These are phyloP conservation scores for Penicillium waksmanii DNA, from an alignment of 495 filamentous ascomycete species.

Conservation along the genomic window DNA sequence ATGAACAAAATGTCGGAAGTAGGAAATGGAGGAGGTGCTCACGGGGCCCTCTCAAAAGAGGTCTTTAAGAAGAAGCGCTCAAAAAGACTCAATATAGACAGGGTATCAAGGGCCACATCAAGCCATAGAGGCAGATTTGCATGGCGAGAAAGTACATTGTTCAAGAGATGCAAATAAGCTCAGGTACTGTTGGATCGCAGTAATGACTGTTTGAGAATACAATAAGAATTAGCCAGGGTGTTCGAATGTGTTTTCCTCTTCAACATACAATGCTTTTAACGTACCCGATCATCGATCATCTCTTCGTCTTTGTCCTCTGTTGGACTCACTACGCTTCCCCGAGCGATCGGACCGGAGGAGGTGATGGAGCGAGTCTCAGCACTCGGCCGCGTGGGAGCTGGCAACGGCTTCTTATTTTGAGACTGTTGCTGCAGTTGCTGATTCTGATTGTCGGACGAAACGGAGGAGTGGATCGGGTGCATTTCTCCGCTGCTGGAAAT, in stretches of 20 bases:
- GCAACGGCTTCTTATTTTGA: constrained; percentile 26
- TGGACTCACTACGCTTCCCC: constrained; percentile 63
- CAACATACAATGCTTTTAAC: constrained; percentile 37
- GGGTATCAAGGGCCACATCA: constrained; percentile 33
- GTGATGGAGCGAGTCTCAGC: constrained; percentile 64
- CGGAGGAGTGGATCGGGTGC: constrained; percentile 44
- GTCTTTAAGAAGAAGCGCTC: constrained; percentile 11
- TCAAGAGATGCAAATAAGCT: constrained; percentile 21
- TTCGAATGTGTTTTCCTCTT: constrained; percentile 14
- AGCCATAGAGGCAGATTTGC: constrained; percentile 27
- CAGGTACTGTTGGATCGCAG: constrained; percentile 49
- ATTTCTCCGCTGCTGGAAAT: constrained; percentile 58
- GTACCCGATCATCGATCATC: constrained; percentile 74
- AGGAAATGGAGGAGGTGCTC: constrained; percentile 12
- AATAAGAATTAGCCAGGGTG: constrained; percentile 21
- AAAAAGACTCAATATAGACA: constrained; percentile 35
- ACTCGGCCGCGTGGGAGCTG: constrained; percentile 43
- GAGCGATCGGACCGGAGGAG: constrained; percentile 57
- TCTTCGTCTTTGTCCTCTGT: constrained; percentile 62
- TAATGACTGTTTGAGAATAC: constrained; percentile 28
- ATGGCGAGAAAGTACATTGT: constrained; percentile 23
- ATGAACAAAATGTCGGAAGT: constrained; percentile 15
- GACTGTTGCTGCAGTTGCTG: constrained; percentile 27
- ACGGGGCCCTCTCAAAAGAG: constrained; percentile 5
- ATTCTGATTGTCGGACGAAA: constrained; percentile 32